phyloP scores from a whole-genome alignment of 768 basidiomycete genomes.

The Pulveroboletus sp. region DNA sequence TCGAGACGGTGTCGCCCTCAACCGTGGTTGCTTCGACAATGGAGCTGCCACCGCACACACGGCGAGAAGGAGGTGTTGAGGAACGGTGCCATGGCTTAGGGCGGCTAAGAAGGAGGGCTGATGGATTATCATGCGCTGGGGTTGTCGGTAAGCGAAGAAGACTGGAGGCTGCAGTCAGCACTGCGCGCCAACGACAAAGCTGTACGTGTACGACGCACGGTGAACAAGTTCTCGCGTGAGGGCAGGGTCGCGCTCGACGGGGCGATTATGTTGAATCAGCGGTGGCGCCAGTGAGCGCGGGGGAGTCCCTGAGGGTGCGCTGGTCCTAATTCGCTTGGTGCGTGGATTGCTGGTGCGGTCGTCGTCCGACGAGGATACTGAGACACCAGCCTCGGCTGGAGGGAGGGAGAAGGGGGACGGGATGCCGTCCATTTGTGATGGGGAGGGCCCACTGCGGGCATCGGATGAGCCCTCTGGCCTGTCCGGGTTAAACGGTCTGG shows the following conservation, averaged over 20 bases:
- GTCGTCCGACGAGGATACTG: conserved; percentile 33
- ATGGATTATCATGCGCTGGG: conserved; percentile 71
- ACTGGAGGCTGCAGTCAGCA: conserved; percentile 39
- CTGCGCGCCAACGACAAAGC: neutral
- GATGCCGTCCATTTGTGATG: conserved; percentile 16
- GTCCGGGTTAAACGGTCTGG: conserved; percentile 46
- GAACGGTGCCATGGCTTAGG: conserved; percentile 63
- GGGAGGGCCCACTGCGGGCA: conserved; percentile 16
- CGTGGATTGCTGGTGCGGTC: conserved; percentile 39
- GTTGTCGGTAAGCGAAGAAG: conserved; percentile 80
- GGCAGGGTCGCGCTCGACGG: conserved; percentile 51
- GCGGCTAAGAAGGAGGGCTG: conserved; percentile 70
- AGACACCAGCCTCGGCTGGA: conserved; percentile 9
- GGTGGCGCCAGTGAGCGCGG: conserved; percentile 36
- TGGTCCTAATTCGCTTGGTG: conserved; percentile 51
- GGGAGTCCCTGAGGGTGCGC: conserved; percentile 29
- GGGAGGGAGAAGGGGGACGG: conserved; percentile 16
- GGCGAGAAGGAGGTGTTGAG: conserved; percentile 65
- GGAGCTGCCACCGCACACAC: conserved; percentile 79
- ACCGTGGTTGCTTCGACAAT: conserved; percentile 60
- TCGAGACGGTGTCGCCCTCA: conserved; percentile 52
- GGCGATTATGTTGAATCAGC: conserved; percentile 37
- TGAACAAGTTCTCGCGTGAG: conserved; percentile 73
- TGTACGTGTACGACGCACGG: conserved; percentile 39
- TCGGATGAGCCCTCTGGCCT: conserved; percentile 27